Evolutionary conservation across 305 asterid species (phyloP).

Genomic region (Fraxinus platypoda): DNA sequence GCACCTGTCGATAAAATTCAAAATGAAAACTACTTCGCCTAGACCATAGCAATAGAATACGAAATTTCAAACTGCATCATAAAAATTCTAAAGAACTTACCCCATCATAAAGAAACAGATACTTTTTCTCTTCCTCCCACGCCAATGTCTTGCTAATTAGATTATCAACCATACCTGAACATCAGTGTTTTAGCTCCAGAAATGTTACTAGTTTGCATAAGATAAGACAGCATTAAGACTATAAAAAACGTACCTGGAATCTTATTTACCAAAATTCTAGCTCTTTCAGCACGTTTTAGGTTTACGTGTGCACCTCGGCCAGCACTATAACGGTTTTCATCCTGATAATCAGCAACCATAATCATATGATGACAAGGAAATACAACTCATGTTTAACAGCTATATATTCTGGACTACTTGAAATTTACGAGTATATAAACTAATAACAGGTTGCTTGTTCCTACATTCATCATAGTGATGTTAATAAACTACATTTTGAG

Average conservation of each 20-base stretch:
- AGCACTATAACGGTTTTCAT: conserved; percentile 76
- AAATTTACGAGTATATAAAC: not conserved
- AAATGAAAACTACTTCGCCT: not conserved
- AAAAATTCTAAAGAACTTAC: conserved; percentile 43
- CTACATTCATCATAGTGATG: not conserved
- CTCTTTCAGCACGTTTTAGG: conserved; percentile 90
- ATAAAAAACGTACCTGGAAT: conserved; percentile 65
- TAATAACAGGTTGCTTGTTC: not conserved
- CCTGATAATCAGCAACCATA: conserved; percentile 40
- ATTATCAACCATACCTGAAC: conserved; percentile 73
- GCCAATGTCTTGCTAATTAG: conserved; percentile 67
- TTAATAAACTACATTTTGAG: conserved; percentile 4
- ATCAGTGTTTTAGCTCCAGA: conserved; percentile 27
- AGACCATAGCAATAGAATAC: conserved; percentile 1
- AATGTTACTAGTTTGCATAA: conserved; percentile 14
- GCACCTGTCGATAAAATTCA: conserved; percentile 52
- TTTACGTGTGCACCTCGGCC: conserved; percentile 92
- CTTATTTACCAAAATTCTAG: conserved; percentile 67
- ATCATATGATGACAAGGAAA: not conserved
- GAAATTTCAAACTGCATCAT: conserved; percentile 15
- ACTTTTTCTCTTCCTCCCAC: conserved; percentile 85
- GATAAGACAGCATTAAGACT: not conserved
- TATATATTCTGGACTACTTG: conserved; percentile 2
- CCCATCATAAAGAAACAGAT: conserved; percentile 81
- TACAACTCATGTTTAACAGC: not conserved